Evolutionary conservation across 805 yeast genomes (phyloP).

Genomic region (Metschnikowia vanudenii): DNA sequence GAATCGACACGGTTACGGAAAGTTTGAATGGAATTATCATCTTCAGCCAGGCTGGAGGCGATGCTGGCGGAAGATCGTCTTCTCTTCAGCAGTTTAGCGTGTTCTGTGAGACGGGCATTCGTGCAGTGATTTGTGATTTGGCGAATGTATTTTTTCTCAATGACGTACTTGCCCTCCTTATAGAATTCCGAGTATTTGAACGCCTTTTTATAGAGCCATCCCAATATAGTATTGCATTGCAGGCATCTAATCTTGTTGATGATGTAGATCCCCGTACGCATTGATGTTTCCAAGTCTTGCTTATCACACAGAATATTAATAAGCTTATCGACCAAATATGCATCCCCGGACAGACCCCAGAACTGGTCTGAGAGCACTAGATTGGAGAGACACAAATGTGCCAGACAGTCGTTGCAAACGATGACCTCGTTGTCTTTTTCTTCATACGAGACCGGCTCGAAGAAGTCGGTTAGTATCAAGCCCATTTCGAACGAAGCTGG

Average conservation of each 20-base stretch:
- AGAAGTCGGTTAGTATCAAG: constrained; percentile 38
- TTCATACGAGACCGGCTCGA: constrained; percentile 38
- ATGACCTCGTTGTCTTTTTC: constrained; percentile 37
- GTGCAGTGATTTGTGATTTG: constrained; percentile 36
- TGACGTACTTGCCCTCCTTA: constrained; percentile 46
- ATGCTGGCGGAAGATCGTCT: constrained; percentile 22
- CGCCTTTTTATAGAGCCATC: constrained; percentile 44
- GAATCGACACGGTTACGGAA: constrained; percentile 12
- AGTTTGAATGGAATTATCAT: constrained; percentile 4
- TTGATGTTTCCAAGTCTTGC: constrained; percentile 30
- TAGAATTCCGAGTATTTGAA: constrained; percentile 35
- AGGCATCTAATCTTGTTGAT: constrained; percentile 39
- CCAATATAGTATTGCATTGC: constrained; percentile 36
- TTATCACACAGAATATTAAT: constrained; percentile 34
- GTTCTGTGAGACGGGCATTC: constrained; percentile 31
- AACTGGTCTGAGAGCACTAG: constrained; percentile 39
- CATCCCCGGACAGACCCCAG: constrained; percentile 41
- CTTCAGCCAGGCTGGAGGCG: constrained; percentile 8
- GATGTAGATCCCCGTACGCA: constrained; percentile 41
- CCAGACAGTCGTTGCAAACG: constrained; percentile 40
- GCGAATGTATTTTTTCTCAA: constrained; percentile 37
- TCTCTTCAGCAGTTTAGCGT: constrained; percentile 29
- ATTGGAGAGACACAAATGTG: constrained; percentile 39
- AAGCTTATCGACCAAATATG: constrained; percentile 39
- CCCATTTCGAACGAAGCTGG: constrained; percentile 32